Conservation (phyloP, 768 basidiomycete species). For the Tubosaeta sp. region DNA sequence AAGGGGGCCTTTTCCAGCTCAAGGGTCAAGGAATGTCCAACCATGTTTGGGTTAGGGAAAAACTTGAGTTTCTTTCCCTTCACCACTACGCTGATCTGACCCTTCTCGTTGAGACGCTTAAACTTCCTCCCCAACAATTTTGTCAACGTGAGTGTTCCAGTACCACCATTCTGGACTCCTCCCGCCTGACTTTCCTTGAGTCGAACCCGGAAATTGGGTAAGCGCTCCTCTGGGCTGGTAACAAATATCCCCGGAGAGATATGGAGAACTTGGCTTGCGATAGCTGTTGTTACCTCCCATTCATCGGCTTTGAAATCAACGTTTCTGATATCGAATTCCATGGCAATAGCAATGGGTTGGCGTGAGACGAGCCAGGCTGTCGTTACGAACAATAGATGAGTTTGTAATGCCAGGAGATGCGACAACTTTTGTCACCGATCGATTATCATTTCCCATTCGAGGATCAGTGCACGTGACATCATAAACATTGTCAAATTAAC, state of each 20-base stretch:
- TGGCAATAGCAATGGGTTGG: constrained; percentile 5
- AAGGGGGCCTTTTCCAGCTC: constrained; percentile 54
- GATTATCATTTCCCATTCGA: too few relatives aligned
- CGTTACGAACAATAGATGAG: background rate
- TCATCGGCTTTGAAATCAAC: constrained; percentile 38
- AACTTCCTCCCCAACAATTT: constrained; percentile 42
- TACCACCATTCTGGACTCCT: constrained; percentile 56
- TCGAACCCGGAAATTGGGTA: constrained; percentile 57
- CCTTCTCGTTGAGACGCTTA: constrained; percentile 36
- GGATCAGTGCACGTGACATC: too few relatives aligned
- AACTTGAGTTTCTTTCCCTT: constrained; percentile 38
- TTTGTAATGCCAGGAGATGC: too few relatives aligned
- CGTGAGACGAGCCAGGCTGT: background rate
- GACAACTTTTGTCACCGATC: too few relatives aligned
- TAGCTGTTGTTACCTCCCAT: constrained; percentile 53
- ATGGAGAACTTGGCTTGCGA: constrained; percentile 54
- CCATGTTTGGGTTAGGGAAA: constrained; percentile 6
- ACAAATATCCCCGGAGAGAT: constrained; percentile 27
- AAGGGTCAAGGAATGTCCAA: constrained; percentile 15
- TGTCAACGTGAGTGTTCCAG: constrained; percentile 33
- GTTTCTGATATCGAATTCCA: constrained; percentile 37
- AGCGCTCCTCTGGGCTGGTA: constrained; percentile 16
- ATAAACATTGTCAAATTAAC: too few relatives aligned
- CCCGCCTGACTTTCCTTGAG: constrained; percentile 48
- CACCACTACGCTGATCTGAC: constrained; percentile 38